These are phyloP conservation scores for Fulvia fulva DNA, from an alignment of 2,329 filamentous ascomycete genomes.

Conservation along the genomic window DNA sequence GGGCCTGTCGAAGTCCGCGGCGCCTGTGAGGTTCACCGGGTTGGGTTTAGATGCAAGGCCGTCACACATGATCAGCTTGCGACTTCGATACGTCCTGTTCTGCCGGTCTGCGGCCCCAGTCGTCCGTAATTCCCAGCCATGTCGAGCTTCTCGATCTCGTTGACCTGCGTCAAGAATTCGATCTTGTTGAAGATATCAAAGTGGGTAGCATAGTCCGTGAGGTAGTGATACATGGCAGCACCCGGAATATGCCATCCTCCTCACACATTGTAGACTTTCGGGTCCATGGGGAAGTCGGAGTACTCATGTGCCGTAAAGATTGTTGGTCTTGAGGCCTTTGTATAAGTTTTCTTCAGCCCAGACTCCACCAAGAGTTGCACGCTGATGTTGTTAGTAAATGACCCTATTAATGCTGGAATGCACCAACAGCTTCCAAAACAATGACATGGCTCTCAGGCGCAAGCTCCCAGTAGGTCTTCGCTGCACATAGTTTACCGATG, in stretches of 20 bases:
- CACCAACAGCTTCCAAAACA: conserved; percentile 13
- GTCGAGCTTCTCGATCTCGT: conserved; percentile 40
- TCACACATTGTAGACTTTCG: conserved; percentile 40
- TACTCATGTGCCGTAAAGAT: conserved; percentile 67
- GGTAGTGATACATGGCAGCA: conserved; percentile 52
- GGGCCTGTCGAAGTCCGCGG: conserved; percentile 47
- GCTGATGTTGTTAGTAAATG: conserved; percentile 1
- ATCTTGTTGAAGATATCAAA: conserved; percentile 49
- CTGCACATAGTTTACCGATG: conserved; percentile 12
- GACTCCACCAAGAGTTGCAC: conserved; percentile 55
- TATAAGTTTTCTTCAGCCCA: conserved; percentile 67
- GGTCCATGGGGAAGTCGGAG: conserved; percentile 64
- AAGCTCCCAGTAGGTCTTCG: conserved; percentile 10
- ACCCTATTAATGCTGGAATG: neutral
- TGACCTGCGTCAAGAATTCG: conserved; percentile 49
- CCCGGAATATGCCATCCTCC: conserved; percentile 58
- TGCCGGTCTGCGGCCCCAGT: neutral
- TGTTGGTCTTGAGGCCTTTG: conserved; percentile 67
- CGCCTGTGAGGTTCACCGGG: conserved; percentile 48
- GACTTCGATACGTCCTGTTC: conserved; percentile 10
- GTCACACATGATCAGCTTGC: conserved; percentile 57
- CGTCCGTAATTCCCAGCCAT: conserved; percentile 15
- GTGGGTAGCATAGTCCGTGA: conserved; percentile 51
- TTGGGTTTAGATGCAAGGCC: conserved; percentile 56
- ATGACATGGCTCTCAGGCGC: conserved; percentile 4